A percentile compares a stretch with the other conserved stretches of the same genome.
phyloP scores from a whole-genome alignment of 148 eudicot species.

The Nepenthes mirabilis region DNA sequence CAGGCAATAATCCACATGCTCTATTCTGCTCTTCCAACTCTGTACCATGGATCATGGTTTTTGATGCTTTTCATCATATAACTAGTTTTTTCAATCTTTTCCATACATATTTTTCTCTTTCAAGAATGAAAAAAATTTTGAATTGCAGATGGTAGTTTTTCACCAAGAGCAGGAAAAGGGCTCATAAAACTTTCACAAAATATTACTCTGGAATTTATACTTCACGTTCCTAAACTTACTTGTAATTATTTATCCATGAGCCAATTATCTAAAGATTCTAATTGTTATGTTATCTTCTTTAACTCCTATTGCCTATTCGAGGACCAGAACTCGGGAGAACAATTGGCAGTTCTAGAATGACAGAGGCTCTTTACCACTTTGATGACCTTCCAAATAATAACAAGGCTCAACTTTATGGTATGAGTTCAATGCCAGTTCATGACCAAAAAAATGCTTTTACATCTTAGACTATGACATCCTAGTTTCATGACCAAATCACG shows the following conservation, averaged over 20 bases:
- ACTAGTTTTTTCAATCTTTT: not conserved
- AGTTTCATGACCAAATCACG: not conserved
- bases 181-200: not conserved
- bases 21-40: not conserved
- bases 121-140: not conserved
- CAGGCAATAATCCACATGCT: not conserved
- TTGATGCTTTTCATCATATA: not conserved
- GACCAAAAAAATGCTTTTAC: not conserved
- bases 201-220: not conserved
- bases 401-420: not conserved
- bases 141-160: conserved; percentile 1
- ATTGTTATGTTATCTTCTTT: not conserved
- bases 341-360: conserved; percentile 7
- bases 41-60: not conserved
- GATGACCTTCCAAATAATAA: not conserved
- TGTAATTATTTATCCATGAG: not conserved
- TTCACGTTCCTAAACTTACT: not conserved
- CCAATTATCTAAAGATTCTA: conserved; percentile 3
- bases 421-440: not conserved
- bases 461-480: too few species aligned
- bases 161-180: not conserved
- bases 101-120: not conserved
- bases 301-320: conserved; percentile 1
- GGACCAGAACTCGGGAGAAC: conserved; percentile 3
- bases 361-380: not conserved